Evolutionary conservation across 176 grass and related monocot genomes (phyloP).

Genomic region (Saccharum spontaneum): DNA sequence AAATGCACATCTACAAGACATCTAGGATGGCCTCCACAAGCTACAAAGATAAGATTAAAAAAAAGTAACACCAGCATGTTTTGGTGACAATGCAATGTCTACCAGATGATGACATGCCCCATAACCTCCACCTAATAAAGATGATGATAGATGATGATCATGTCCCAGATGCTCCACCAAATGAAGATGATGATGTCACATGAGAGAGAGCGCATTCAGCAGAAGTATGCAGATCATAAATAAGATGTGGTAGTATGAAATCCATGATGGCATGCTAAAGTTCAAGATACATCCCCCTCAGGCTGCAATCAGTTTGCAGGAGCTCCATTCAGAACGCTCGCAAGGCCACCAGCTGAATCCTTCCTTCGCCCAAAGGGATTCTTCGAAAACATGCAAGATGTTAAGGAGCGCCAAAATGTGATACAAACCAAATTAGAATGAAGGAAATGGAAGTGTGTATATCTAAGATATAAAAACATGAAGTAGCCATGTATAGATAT

Average conservation of each 20-base stretch:
- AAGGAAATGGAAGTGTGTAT: neutral
- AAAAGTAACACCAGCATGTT: slow-evolving; percentile 30
- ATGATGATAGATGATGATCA: slow-evolving; percentile 71
- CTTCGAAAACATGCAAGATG: slow-evolving; percentile 72
- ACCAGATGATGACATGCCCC: slow-evolving; percentile 46
- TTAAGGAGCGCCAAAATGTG: slow-evolving; percentile 51
- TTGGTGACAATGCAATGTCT: slow-evolving; percentile 69
- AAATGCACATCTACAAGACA: slow-evolving; percentile 58
- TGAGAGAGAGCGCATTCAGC: slow-evolving; percentile 48
- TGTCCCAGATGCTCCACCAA: slow-evolving; percentile 36
- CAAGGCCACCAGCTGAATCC: slow-evolving; percentile 53
- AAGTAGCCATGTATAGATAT: neutral
- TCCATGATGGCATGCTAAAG: slow-evolving; percentile 65
- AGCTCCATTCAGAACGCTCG: slow-evolving; percentile 47
- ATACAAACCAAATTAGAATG: slow-evolving; percentile 24
- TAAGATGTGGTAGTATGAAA: slow-evolving; percentile 54
- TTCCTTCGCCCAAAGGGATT: slow-evolving; percentile 96
- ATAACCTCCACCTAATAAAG: slow-evolving; percentile 41
- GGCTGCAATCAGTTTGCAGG: slow-evolving; percentile 43
- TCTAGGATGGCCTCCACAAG: slow-evolving; percentile 36
- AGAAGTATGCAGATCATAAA: slow-evolving; percentile 59
- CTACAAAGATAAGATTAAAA: slow-evolving; percentile 36
- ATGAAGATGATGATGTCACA: slow-evolving; percentile 60
- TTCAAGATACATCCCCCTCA: slow-evolving; percentile 65
- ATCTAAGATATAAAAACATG: slow-evolving; percentile 3